Base-by-base conservation (phyloP, 306 rosid genomes). In the Citrullus mucosospermus region DNA sequence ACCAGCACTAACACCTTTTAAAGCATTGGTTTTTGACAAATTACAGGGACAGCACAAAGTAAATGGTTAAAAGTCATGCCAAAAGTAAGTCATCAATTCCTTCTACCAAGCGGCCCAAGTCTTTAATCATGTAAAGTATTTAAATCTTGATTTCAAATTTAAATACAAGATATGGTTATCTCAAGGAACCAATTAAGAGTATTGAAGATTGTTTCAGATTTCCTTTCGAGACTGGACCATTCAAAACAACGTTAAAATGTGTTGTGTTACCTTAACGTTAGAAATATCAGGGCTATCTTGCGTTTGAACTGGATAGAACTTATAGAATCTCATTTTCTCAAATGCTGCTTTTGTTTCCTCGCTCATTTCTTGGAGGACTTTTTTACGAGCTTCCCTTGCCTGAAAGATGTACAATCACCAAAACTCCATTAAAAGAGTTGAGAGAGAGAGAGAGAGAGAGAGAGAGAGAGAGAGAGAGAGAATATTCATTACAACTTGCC, bases 361-460 rank as follows among this genome's bases (percentile, higher is more conserved):
- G 15, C 92, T 93, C 97, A 93, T 91, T 80, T 90, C 96, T 81
- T 84, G 88, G 76, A 84, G 72, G 57, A 91, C 92, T 55, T 85
- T 88, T 83, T 70, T 89, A 51, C 93, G 89, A 22, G 93, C 92
- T 80, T 90, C 93, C 86, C 90, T 89, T 38, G 93, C 94, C 97
- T 93, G 82, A 25, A 83, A 59, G 66, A 51, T 30, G 63, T 15
- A 46, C 71, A 72, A 76, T 43, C 65, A 62, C 18, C 28, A 36
- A 65, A 20, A 41, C 20, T 25, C 14, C 38, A 30, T 44, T 16
- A 41, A 20, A 66, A 41, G 61, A 48, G 28, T 63, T 16, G 11
- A 34, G 4, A 34, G 4, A 34, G 38, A 34, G 38, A 34, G 38
- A 34, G 38, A 4, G 38, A 34, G 38, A 34, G 38, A 34, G 38